phyloP scores from a whole-genome alignment of 2,329 filamentous ascomycete genomes.

The Scytalidium sp. region DNA sequence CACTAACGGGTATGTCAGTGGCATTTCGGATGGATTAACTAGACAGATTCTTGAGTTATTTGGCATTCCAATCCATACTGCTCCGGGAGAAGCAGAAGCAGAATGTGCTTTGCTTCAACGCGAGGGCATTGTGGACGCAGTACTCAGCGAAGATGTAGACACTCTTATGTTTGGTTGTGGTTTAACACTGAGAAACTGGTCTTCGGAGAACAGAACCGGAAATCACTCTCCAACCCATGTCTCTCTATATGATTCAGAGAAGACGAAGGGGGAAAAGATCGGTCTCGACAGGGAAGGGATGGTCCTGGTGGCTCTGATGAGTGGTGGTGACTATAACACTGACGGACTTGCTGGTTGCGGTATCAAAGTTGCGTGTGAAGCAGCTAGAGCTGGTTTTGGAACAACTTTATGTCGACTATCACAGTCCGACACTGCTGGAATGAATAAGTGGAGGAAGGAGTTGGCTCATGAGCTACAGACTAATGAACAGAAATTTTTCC shows the following conservation, averaged over 20 bases:
- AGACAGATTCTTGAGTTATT: constrained; percentile 84
- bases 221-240: constrained; percentile 79
- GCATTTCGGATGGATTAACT: constrained; percentile 69
- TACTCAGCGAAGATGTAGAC: constrained; percentile 94
- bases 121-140: constrained; percentile 83
- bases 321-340: constrained; percentile 89
- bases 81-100: constrained; percentile 92
- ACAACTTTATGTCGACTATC: constrained; percentile 66
- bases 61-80: constrained; percentile 79
- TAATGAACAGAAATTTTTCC: constrained; percentile 81
- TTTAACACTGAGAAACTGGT: constrained; percentile 77
- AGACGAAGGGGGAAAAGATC: constrained; percentile 43
- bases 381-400: constrained; percentile 84
- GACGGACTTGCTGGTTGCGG: constrained; percentile 87
- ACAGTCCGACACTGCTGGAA: constrained; percentile 52
- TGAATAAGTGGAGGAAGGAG: constrained; percentile 68
- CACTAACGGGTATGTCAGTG: constrained; percentile 60
- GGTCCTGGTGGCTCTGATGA: constrained; percentile 92
- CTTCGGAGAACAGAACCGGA: constrained; percentile 62
- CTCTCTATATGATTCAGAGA: constrained; percentile 68
- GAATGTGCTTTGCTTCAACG: constrained; percentile 87
- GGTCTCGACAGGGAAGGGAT: constrained; percentile 82
- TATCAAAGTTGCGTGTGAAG: constrained; percentile 84
- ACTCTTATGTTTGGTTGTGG: constrained; percentile 95
- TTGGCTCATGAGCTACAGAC: constrained; percentile 74